A percentile compares a stretch with the other conserved stretches of the same genome.
phyloP scores from a whole-genome alignment of 306 rosid genomes.

The Crotalaria pallida region DNA sequence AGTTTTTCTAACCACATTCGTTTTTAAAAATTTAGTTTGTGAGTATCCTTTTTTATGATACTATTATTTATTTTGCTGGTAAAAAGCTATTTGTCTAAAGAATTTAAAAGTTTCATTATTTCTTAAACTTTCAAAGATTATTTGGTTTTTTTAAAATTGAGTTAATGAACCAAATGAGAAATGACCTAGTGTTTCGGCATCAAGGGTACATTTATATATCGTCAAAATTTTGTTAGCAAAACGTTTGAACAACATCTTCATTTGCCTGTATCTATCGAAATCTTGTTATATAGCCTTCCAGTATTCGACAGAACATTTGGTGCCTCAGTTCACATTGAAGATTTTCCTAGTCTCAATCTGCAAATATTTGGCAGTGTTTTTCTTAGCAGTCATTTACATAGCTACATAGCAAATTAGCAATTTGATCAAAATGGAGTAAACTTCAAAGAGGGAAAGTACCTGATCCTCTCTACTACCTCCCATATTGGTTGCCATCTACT shows the following conservation, averaged over 20 bases:
- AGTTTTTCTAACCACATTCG: background rate
- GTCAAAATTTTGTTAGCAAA: background rate
- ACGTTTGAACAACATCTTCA: background rate
- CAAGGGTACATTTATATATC: background rate
- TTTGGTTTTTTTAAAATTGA: too few relatives aligned
- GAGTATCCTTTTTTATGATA: background rate
- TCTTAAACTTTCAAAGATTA: background rate
- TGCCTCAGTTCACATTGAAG: background rate
- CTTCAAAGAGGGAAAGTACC: background rate
- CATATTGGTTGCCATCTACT: slow-evolving; percentile 36
- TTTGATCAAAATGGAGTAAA: background rate
- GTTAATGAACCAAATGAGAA: too few relatives aligned
- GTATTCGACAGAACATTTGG: background rate
- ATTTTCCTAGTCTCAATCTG: background rate
- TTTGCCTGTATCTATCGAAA: background rate
- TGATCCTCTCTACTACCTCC: slow-evolving; percentile 17
- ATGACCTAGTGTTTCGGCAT: background rate
- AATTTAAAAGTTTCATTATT: too few relatives aligned
- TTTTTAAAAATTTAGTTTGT: too few relatives aligned
- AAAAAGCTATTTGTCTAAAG: background rate
- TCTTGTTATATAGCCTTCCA: background rate
- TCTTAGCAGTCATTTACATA: background rate
- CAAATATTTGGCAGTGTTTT: background rate
- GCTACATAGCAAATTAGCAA: background rate
- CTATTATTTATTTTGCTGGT: too few relatives aligned